Evolutionary conservation across 108 stramenopile genomes (phyloP).

Genomic region (Pinguiococcus pyrenoidosus): DNA sequence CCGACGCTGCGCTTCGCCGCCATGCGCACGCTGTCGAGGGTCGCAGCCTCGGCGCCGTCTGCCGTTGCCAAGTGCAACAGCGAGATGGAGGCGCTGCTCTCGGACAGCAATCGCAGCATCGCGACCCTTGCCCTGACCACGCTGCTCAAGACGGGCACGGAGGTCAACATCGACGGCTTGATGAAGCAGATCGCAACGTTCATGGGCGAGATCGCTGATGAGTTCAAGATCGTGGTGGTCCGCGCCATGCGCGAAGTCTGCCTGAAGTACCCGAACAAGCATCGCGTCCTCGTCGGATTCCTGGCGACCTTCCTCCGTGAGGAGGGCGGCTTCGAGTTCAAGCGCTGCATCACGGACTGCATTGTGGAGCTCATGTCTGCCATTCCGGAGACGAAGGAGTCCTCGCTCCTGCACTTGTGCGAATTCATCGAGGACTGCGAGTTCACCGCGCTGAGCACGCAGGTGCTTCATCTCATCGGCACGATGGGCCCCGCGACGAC

Average conservation of each 20-base stretch:
- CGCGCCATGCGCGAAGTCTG: conserved; percentile 66
- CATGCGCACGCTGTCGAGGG: conserved; percentile 73
- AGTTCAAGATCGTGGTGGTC: conserved; percentile 94
- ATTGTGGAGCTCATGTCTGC: conserved; percentile 66
- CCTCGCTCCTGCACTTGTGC: conserved; percentile 72
- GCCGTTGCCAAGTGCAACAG: conserved; percentile 93
- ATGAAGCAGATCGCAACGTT: conserved; percentile 92
- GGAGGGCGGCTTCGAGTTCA: conserved; percentile 87
- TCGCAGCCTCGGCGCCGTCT: neutral
- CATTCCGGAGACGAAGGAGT: conserved; percentile 73
- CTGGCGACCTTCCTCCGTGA: conserved; percentile 77
- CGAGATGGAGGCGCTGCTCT: conserved; percentile 89
- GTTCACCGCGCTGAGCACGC: conserved; percentile 66
- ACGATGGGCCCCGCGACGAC: conserved; percentile 62
- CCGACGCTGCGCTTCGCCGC: conserved; percentile 83
- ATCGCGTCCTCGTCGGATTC: conserved; percentile 77
- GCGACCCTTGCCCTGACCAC: conserved; percentile 98
- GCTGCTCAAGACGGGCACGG: conserved; percentile 92
- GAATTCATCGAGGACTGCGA: conserved; percentile 98
- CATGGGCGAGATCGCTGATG: conserved; percentile 94
- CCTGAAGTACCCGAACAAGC: conserved; percentile 74
- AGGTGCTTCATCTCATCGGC: conserved; percentile 72
- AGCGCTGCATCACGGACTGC: conserved; percentile 64
- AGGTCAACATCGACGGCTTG: conserved; percentile 78
- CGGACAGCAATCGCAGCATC: conserved; percentile 80